Evolutionary conservation across 306 rosid species (phyloP), one percentile per base, ranked within the genome.

Genomic region (Bauhinia variegata): DNA sequence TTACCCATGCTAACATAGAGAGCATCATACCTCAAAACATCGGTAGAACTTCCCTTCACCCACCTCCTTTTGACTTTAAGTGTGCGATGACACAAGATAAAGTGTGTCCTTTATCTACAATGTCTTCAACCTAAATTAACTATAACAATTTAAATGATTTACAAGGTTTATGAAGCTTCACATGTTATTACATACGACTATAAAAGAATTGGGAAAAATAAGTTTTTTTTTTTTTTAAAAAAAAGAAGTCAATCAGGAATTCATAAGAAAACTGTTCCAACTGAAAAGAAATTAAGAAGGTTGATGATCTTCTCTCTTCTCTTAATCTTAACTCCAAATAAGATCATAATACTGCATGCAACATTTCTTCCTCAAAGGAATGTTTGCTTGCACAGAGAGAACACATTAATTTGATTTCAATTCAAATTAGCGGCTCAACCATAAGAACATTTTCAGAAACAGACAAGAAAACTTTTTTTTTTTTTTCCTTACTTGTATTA

Each of bases 21-120:
- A 70, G 48, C 42, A 31, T 11, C 8, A 23, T 47, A 89, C 98
- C 95, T 89, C 87, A 53, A 89, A 93, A 13, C 95, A 96, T 0
- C 76, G 11, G 57, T 93, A 93, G 75, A 81, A 88, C 72, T 89
- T 93, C 10, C 91, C 97, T 33, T 79, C 48, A 15, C 97, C 86
- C 15, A 84, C 61, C 97, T 33, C 91, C 96, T 75, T 89, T 89
- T 3, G 79, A 63, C 62, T 89, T 75, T 84, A 93, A 56, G 77
- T 86, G 84, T 1, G 63, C 78, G 72, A 86, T 72, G 14, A 89
- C 70, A 54, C 58, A 63, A 8, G 81, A 80, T 19, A 92, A 1
- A 30, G 98, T 92, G 36, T 54, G 87, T 43, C 98, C 98, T 0
- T 91, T 84, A 50, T 92, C 98, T 28, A 92, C 87, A 43, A 92